Conservation (phyloP, 2,329 filamentous ascomycete species). For the Fusarium sulawesiense region DNA sequence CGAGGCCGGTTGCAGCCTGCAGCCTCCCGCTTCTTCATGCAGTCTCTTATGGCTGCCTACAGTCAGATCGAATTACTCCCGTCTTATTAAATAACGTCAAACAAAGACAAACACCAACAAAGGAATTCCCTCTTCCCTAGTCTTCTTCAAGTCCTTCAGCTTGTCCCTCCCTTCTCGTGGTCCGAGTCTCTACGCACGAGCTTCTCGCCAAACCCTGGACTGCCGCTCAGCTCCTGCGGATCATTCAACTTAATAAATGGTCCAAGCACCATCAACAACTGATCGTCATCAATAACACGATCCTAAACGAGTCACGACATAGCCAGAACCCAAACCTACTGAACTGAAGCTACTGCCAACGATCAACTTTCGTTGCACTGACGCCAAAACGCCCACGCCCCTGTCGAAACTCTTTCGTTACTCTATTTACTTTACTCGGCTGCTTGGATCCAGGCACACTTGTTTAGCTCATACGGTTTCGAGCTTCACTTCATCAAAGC, state of each 20-base stretch:
- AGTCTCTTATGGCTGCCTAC: conserved; percentile 24
- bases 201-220: conserved; percentile 2
- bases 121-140: neutral
- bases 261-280: conserved; percentile 36
- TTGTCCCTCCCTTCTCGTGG: neutral
- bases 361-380: neutral
- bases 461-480: conserved; percentile 2
- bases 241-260: conserved; percentile 20
- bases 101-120: conserved; percentile 18
- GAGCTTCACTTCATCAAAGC: conserved; percentile 11
- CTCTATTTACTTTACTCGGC: neutral
- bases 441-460: neutral
- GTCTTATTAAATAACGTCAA: conserved; percentile 16
- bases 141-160: neutral
- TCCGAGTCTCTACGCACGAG: conserved; percentile 6
- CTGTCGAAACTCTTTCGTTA: neutral
- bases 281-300: neutral
- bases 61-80: conserved; percentile 19
- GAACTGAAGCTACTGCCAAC: neutral
- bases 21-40: conserved; percentile 27
- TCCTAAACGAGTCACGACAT: neutral
- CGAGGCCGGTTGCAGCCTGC: conserved; percentile 35
- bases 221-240: conserved; percentile 18
- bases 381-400: conserved; percentile 3
- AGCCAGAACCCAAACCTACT: neutral